phyloP scores from a whole-genome alignment of 352 stramenopile genomes.

The Phytophthora tentaculata region DNA sequence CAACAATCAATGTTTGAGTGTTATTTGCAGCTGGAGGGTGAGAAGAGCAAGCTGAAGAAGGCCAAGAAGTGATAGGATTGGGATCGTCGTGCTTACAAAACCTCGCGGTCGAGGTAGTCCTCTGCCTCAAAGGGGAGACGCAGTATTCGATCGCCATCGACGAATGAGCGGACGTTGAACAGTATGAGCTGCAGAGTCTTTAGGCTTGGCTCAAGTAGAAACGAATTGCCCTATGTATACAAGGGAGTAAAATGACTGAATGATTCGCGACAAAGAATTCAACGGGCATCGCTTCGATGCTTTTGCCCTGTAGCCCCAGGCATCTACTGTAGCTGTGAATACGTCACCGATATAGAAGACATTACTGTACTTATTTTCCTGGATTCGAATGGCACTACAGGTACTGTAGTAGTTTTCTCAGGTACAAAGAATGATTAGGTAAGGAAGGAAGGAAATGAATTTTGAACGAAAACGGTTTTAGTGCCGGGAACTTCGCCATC shows the following conservation, averaged over 20 bases:
- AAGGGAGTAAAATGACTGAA: conserved; percentile 15
- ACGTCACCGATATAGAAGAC: too few species aligned
- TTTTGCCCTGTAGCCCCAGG: too few species aligned
- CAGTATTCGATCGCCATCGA: conserved; percentile 23
- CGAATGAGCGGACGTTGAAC: conserved; percentile 10
- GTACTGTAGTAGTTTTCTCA: too few species aligned
- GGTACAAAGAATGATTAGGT: too few species aligned
- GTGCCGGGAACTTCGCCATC: too few species aligned
- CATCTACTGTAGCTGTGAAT: too few species aligned
- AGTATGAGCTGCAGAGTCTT: conserved; percentile 16
- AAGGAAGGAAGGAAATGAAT: too few species aligned
- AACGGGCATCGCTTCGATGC: conserved; percentile 12
- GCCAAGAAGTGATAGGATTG: conserved; percentile 45
- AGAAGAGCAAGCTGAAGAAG: conserved; percentile 79
- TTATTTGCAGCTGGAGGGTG: conserved; percentile 63
- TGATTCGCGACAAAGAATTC: conserved; percentile 12
- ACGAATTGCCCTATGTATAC: conserved; percentile 28
- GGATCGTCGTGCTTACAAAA: conserved; percentile 20
- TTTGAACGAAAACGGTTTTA: too few species aligned
- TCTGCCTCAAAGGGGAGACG: conserved; percentile 36
- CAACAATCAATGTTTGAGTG: conserved; percentile 1
- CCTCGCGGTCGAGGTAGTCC: conserved; percentile 26
- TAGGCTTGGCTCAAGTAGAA: conserved; percentile 16
- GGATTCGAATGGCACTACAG: too few species aligned
- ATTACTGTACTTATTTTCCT: too few species aligned